Conservation (phyloP, 2,329 filamentous ascomycete genomes). For the Aspergillus neoniger region DNA sequence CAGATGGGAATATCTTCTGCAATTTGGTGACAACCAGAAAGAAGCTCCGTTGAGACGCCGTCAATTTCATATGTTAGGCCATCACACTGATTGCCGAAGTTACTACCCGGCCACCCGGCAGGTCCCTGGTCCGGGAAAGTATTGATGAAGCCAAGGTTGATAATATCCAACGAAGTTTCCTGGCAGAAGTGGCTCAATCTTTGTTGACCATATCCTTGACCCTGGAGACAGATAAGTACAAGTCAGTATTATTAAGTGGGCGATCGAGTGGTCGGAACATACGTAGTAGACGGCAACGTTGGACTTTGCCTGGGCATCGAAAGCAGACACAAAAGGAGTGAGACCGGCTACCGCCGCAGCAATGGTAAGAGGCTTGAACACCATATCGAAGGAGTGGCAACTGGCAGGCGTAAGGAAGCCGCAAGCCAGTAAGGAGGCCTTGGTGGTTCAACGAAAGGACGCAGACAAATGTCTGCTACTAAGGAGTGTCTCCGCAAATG, state of each 20-base stretch:
- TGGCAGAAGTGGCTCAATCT: slow-evolving; percentile 54
- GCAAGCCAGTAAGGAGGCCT: slow-evolving; percentile 34
- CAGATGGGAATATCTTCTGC: slow-evolving; percentile 44
- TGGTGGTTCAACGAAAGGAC: slow-evolving; percentile 55
- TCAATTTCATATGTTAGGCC: slow-evolving; percentile 41
- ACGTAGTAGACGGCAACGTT: slow-evolving; percentile 59
- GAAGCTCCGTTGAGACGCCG: slow-evolving; percentile 44
- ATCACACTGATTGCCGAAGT: slow-evolving; percentile 60
- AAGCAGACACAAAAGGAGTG: slow-evolving; percentile 39
- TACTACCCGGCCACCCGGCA: slow-evolving; percentile 53
- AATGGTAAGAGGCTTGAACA: slow-evolving; percentile 37
- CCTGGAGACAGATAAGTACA: slow-evolving; percentile 36
- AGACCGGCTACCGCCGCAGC: slow-evolving; percentile 37
- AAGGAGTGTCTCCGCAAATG: slow-evolving; percentile 19
- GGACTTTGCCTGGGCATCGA: slow-evolving; percentile 44
- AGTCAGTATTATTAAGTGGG: neutral
- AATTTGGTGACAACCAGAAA: slow-evolving; percentile 48
- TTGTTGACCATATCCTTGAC: slow-evolving; percentile 54
- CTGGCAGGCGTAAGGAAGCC: slow-evolving; percentile 39
- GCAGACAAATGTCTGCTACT: slow-evolving; percentile 51
- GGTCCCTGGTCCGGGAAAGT: slow-evolving; percentile 51
- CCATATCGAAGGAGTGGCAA: slow-evolving; percentile 41
- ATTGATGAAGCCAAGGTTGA: slow-evolving; percentile 59
- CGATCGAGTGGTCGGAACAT: slow-evolving; percentile 14
- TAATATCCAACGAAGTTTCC: slow-evolving; percentile 55